A percentile compares a stretch with the other conserved stretches of the same genome.
Evolutionary conservation across 164 flowering plant genomes (phyloP).

Genomic region (Nymphaea colorata): DNA sequence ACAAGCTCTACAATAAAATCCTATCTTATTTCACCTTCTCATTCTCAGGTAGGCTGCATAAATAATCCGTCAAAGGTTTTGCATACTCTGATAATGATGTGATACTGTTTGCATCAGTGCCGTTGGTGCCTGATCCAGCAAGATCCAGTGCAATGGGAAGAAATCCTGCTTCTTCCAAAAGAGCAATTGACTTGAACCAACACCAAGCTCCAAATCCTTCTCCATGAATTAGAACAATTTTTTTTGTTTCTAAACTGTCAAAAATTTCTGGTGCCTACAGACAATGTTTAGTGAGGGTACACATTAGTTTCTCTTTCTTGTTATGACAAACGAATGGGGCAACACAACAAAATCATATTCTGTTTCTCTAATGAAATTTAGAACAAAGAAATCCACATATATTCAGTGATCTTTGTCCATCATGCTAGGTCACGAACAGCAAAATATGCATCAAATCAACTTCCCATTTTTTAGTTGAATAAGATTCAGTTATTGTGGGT

Average conservation of each 20-base stretch:
- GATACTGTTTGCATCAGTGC: constrained; percentile 43
- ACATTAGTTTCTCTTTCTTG: not conserved
- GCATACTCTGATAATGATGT: constrained; percentile 63
- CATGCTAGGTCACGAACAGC: no score
- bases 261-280: constrained; percentile 46
- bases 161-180: constrained; percentile 76
- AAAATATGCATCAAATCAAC: no score
- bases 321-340: no score
- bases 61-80: constrained; percentile 63
- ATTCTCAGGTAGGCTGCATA: constrained; percentile 56
- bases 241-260: constrained; percentile 55
- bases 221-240: constrained; percentile 78
- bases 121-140: constrained; percentile 75
- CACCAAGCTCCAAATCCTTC: constrained; percentile 99
- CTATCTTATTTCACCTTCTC: constrained; percentile 50
- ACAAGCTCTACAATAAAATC: not conserved
- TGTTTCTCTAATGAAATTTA: not conserved
- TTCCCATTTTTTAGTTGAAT: no score
- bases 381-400: not conserved
- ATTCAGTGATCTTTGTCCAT: no score
- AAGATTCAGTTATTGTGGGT: no score
- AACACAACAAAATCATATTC: not conserved
- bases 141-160: constrained; percentile 70
- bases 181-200: constrained; percentile 93
- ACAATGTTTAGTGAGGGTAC: constrained; percentile 1